A percentile compares a stretch with the other conserved stretches of the same genome.
phyloP scores from a whole-genome alignment of 768 basidiomycete species.

The Ephemerocybe angulata region DNA sequence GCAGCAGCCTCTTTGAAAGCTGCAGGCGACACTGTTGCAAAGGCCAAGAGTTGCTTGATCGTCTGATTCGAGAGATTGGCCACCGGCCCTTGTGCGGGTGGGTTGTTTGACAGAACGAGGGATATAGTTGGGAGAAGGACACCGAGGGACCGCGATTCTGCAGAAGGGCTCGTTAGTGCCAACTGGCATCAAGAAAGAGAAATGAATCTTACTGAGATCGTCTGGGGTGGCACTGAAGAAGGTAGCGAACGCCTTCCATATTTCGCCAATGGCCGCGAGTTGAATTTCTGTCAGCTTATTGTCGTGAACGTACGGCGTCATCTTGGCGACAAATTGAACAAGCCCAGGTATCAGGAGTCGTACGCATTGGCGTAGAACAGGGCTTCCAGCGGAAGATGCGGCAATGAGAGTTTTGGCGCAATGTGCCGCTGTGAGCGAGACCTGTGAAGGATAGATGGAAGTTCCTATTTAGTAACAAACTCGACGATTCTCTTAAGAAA shows the following conservation, averaged over 20 bases:
- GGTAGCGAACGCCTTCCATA: conserved; percentile 74
- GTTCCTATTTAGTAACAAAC: background rate
- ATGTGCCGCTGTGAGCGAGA: conserved; percentile 81
- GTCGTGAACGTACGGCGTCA: conserved; percentile 60
- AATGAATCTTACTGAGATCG: conserved; percentile 53
- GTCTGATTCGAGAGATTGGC: conserved; percentile 50
- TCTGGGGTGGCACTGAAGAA: conserved; percentile 57
- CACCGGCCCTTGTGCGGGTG: conserved; percentile 31
- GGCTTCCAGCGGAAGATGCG: conserved; percentile 64
- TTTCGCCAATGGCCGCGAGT: conserved; percentile 65
- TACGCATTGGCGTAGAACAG: conserved; percentile 66
- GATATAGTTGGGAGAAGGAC: conserved; percentile 74
- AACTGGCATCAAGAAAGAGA: conserved; percentile 8
- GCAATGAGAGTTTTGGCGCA: conserved; percentile 82
- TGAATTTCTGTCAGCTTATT: conserved; percentile 53
- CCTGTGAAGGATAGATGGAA: conserved; percentile 34
- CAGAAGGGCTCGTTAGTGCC: conserved; percentile 1
- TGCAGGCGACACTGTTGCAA: conserved; percentile 65
- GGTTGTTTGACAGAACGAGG: conserved; percentile 59
- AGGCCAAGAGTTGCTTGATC: conserved; percentile 62
- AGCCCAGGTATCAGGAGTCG: conserved; percentile 74
- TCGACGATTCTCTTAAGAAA: background rate
- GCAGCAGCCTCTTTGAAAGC: conserved; percentile 85
- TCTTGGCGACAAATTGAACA: conserved; percentile 73
- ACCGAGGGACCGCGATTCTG: conserved; percentile 65